Base-by-base conservation (phyloP, 305 asterid genomes). In the Petunia hybrid region DNA sequence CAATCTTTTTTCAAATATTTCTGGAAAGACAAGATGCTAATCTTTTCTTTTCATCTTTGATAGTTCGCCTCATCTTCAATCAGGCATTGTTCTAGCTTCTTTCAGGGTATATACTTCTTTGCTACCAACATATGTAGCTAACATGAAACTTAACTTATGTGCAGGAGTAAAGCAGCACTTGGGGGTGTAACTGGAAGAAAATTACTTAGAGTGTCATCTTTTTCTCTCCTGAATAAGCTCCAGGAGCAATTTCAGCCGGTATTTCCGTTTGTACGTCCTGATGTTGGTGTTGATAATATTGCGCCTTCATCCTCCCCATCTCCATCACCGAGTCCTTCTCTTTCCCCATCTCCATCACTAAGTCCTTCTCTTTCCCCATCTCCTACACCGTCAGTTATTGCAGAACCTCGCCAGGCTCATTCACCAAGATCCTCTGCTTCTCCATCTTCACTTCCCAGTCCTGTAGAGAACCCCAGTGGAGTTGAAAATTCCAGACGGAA, bases 121-220 rank as follows among this genome's bases (percentile, higher is more conserved):
- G 48, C 65, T 61, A 36, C 55, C 79, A 8, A 53, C 65, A 2
- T 41, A 67, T 62, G 16, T 51, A 16, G 65, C 48, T 68, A 64
- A 48, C 64, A 16, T 65, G 76, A 46, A 13, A 46, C 43, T 79
- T 2, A 14, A 46, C 46, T 48, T 66, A 45, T 70, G 59, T 65
- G 14, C 85, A 92, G 97, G 89, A 83, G 79, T 80, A 59, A 87
- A 62, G 67, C 31, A 79, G 46, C 68, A 79, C 78, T 80, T 84
- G 81, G 83, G 76, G 63, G 79, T 86, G 77, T 80, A 82, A 79
- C 92, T 9, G 61, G 59, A 42, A 86, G 92, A 40, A 85, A 83
- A 83, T 64, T 87, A 83, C 60, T 79, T 69, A 69, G 68, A 80
- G 83, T 79, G 64, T 10, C 62, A 55, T 73, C 79, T 40, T 40